phyloP scores from a whole-genome alignment of 2,329 filamentous ascomycete genomes.

The Phialophora tarda region DNA sequence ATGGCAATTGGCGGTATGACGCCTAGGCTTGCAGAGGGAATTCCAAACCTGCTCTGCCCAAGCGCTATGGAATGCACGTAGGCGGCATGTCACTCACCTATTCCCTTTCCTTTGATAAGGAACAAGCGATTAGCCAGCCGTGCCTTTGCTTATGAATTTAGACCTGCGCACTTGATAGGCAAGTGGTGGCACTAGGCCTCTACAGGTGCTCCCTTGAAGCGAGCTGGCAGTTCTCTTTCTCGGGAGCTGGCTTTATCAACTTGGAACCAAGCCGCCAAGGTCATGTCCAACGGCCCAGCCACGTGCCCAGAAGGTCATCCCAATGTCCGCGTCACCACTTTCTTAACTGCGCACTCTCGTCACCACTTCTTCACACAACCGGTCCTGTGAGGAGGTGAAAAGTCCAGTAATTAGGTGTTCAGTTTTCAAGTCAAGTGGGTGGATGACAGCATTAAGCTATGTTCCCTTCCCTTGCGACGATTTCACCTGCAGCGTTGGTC shows the following conservation, averaged over 20 bases:
- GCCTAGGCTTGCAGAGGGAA: constrained; percentile 8
- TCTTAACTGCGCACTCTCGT: not conserved
- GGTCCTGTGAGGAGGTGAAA: not conserved
- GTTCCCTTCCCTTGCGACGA: not conserved
- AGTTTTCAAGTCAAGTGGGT: not conserved
- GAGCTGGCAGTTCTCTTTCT: not conserved
- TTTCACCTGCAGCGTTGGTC: not conserved
- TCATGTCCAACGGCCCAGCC: constrained; percentile 6
- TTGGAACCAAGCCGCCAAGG: not conserved
- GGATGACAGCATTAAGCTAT: not conserved
- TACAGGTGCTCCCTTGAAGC: not conserved
- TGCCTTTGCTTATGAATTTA: not conserved
- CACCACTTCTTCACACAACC: not conserved
- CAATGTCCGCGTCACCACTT: constrained; percentile 22
- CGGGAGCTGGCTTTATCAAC: not conserved
- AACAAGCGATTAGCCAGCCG: not conserved
- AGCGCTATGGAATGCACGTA: constrained; percentile 7
- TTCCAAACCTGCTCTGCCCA: constrained; percentile 1
- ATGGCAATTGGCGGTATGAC: constrained; percentile 2
- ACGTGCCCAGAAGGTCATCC: constrained; percentile 19
- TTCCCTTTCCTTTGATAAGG: not conserved
- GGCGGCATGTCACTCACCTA: not conserved
- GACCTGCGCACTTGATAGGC: not conserved
- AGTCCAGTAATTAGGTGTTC: not conserved
- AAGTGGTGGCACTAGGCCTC: not conserved